phyloP scores from a whole-genome alignment of 2,329 filamentous ascomycete species.

The Stenocarpella maydis region DNA sequence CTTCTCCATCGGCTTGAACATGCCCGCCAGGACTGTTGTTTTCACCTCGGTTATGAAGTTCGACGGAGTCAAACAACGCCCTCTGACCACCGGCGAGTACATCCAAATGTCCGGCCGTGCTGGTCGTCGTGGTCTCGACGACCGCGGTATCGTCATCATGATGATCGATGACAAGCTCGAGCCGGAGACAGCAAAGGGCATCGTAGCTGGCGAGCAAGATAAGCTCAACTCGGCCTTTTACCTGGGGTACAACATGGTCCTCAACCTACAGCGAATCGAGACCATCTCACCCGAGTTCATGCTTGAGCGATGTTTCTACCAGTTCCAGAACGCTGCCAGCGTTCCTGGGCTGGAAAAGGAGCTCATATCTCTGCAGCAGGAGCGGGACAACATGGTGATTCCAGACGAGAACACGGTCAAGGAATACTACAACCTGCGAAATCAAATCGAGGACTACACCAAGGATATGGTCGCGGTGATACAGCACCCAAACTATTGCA shows the following conservation, averaged over 20 bases:
- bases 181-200: constrained; percentile 89
- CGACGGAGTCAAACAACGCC: constrained; percentile 81
- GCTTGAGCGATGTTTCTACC: constrained; percentile 97
- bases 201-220: constrained; percentile 96
- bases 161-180: constrained; percentile 99
- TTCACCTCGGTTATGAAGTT: constrained; percentile 97
- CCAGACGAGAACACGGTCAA: constrained; percentile 87
- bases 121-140: constrained; percentile 94
- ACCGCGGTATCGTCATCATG: constrained; percentile 99
- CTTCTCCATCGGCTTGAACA: constrained; percentile 98
- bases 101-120: constrained; percentile 99
- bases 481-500: constrained; percentile 86
- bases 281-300: constrained; percentile 99
- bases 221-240: constrained; percentile 98
- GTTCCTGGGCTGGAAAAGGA: constrained; percentile 86
- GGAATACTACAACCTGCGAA: constrained; percentile 90
- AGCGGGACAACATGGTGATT: constrained; percentile 78
- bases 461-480: constrained; percentile 93
- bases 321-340: constrained; percentile 94
- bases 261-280: constrained; percentile 96
- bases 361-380: constrained; percentile 77
- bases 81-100: constrained; percentile 93
- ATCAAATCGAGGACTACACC: constrained; percentile 83
- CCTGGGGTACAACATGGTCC: constrained; percentile 98
- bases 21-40: constrained; percentile 99